Conservation (phyloP, 371 early-diverging fungal species). For the Actinomortierella wolfii region DNA sequence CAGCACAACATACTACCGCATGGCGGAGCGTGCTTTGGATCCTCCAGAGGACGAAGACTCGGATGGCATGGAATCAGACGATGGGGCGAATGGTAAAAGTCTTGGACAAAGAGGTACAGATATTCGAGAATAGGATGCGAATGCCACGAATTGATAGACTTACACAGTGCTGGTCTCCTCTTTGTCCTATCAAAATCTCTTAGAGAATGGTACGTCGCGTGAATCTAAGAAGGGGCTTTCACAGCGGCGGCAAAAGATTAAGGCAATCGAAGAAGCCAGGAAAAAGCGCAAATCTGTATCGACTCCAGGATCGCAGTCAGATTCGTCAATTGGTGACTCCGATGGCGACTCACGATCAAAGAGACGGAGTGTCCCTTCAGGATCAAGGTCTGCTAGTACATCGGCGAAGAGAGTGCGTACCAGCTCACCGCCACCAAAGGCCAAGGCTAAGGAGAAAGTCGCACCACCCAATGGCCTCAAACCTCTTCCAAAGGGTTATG, state of each 20-base stretch:
- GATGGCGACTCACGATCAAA: not conserved
- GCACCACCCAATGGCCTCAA: constrained; percentile 38
- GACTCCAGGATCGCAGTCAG: not conserved
- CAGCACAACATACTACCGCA: constrained; percentile 43
- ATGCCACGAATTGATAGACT: not conserved
- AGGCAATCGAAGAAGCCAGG: not conserved
- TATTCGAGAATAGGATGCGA: not conserved
- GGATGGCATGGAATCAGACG: constrained; percentile 9
- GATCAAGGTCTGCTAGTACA: not conserved
- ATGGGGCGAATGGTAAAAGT: not conserved
- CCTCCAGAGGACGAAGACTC: constrained; percentile 1
- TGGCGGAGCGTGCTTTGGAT: constrained; percentile 24
- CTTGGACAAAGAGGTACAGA: not conserved
- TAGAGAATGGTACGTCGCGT: too few relatives aligned
- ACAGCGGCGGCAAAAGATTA: too few relatives aligned
- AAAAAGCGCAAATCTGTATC: not conserved
- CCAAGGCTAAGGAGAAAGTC: constrained; percentile 8
- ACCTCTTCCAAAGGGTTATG: constrained; percentile 39
- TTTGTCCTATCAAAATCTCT: too few relatives aligned
- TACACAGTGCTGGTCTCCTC: not conserved
- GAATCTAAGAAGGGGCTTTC: too few relatives aligned
- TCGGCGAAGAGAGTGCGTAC: constrained; percentile 27
- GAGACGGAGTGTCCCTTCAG: not conserved
- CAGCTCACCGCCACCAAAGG: constrained; percentile 5
- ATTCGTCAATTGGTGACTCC: not conserved